Evolutionary conservation across 2,329 filamentous ascomycete species (phyloP).

Genomic region (Penicillium polonicum): DNA sequence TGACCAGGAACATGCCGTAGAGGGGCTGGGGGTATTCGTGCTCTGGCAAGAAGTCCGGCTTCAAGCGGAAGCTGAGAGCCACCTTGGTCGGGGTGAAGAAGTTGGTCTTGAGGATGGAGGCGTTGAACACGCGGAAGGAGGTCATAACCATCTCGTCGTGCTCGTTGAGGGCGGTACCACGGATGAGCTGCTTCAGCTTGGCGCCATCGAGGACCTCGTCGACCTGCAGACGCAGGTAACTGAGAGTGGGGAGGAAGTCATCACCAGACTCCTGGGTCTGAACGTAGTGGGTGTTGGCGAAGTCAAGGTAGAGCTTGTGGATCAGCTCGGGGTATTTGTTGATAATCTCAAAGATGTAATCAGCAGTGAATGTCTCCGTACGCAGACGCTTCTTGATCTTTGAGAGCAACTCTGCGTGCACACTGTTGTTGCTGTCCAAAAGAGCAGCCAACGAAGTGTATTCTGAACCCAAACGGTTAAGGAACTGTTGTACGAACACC

Average conservation of each 20-base stretch:
- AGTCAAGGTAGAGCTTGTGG: slow-evolving; percentile 83
- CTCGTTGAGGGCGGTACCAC: slow-evolving; percentile 80
- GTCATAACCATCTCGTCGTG: slow-evolving; percentile 98
- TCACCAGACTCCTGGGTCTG: slow-evolving; percentile 62
- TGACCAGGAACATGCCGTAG: slow-evolving; percentile 98
- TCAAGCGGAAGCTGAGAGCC: slow-evolving; percentile 90
- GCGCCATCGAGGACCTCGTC: slow-evolving; percentile 74
- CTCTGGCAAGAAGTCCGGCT: slow-evolving; percentile 75
- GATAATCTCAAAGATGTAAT: slow-evolving; percentile 98
- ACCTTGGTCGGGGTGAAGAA: slow-evolving; percentile 98
- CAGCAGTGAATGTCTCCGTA: slow-evolving; percentile 94
- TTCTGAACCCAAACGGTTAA: slow-evolving; percentile 89
- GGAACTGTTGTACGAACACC: slow-evolving; percentile 97
- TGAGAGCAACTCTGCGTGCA: slow-evolving; percentile 80
- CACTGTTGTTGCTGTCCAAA: slow-evolving; percentile 75
- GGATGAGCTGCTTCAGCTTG: slow-evolving; percentile 72
- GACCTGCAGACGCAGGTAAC: slow-evolving; percentile 64
- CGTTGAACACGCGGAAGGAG: slow-evolving; percentile 94
- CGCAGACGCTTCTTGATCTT: slow-evolving; percentile 95
- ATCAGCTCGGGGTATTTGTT: slow-evolving; percentile 84
- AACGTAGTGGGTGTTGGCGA: slow-evolving; percentile 81
- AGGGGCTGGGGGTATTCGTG: slow-evolving; percentile 91
- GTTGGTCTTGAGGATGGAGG: slow-evolving; percentile 91
- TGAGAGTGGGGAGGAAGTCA: slow-evolving; percentile 69
- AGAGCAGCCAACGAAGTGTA: slow-evolving; percentile 83